Evolutionary conservation across 2,329 filamentous ascomycete species (phyloP).

Genomic region (Colletotrichum chlorophyti): DNA sequence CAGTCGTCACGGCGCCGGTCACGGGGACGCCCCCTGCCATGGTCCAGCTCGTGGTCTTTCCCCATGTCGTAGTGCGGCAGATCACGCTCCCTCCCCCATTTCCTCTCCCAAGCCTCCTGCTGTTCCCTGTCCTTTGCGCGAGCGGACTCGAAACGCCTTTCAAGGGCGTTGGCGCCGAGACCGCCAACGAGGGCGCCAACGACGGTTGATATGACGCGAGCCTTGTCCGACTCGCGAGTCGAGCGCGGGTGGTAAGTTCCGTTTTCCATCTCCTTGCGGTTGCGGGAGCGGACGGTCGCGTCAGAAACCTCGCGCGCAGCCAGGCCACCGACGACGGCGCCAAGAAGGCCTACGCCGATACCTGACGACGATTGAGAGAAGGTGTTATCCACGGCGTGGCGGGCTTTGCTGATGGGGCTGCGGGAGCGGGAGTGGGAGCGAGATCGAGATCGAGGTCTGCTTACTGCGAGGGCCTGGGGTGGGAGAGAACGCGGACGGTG

Average conservation of each 20-base stretch:
- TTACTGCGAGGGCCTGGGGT: conserved; percentile 11
- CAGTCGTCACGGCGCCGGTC: conserved; percentile 33
- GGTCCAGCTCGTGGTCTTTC: conserved; percentile 22
- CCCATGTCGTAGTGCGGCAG: conserved; percentile 34
- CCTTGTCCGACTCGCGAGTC: conserved; percentile 36
- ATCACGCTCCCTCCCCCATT: conserved; percentile 38
- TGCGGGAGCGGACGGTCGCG: conserved; percentile 40
- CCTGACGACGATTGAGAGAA: conserved; percentile 57
- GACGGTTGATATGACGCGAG: conserved; percentile 54
- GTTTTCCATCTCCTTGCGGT: conserved; percentile 23
- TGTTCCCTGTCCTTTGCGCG: conserved; percentile 41
- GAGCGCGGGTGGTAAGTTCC: conserved; percentile 15
- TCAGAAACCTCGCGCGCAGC: conserved; percentile 57
- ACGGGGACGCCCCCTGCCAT: conserved; percentile 31
- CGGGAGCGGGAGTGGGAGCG: conserved; percentile 35
- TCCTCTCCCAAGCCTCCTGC: conserved; percentile 41
- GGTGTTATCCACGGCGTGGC: conserved; percentile 49
- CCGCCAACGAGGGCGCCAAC: conserved; percentile 62
- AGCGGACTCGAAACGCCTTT: conserved; percentile 49
- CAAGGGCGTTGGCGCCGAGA: conserved; percentile 59
- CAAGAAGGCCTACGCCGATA: conserved; percentile 58
- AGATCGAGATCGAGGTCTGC: conserved; percentile 32
- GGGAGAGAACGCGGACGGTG: conserved; percentile 30
- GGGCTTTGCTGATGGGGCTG: conserved; percentile 48
- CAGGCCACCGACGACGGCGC: conserved; percentile 60